Evolutionary conservation across 129 eudicot genomes (phyloP).

Genomic region (Smallanthus sonchifolius): DNA sequence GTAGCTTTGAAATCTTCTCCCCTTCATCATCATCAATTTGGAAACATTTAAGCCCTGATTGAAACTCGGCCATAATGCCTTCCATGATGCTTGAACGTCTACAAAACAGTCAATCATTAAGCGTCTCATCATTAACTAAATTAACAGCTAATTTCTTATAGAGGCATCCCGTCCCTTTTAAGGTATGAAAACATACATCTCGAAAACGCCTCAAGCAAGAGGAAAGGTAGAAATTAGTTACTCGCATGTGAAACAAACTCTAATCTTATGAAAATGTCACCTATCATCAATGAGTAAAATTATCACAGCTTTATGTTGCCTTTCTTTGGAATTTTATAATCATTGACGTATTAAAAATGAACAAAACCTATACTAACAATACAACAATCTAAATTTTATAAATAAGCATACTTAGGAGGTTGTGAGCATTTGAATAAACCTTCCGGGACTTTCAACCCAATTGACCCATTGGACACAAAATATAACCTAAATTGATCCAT

Average conservation of each 20-base stretch:
- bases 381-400: background rate
- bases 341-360: background rate
- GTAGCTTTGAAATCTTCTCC: conserved; percentile 52
- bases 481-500: background rate
- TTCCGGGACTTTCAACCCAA: background rate
- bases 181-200: background rate
- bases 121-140: background rate
- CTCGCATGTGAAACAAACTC: background rate
- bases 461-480: background rate
- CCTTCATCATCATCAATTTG: conserved; percentile 50
- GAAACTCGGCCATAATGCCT: conserved; percentile 61
- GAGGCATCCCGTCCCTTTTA: conserved; percentile 1
- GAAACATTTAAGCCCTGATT: conserved; percentile 33
- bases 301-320: background rate
- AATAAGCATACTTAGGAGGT: background rate
- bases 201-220: background rate
- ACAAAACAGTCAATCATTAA: conserved; percentile 10
- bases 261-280: background rate
- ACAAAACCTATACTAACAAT: background rate
- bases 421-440: background rate
- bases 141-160: background rate
- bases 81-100: conserved; percentile 76
- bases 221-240: background rate
- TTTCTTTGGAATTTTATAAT: background rate
- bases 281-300: background rate